These are phyloP conservation scores for Oxytropis ochrocephala DNA, from an alignment of 306 rosid genomes.

Conservation along the genomic window DNA sequence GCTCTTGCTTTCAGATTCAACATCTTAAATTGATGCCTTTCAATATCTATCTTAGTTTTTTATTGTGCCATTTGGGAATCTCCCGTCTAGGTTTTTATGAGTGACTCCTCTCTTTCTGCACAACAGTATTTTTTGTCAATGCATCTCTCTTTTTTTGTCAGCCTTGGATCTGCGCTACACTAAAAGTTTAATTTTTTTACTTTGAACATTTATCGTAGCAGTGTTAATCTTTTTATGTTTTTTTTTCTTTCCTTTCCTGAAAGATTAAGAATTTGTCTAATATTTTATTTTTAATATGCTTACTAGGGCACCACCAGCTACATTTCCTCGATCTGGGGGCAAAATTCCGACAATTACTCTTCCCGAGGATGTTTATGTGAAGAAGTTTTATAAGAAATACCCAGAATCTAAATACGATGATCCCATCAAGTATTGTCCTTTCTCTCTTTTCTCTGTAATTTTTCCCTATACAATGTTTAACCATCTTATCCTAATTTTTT, in stretches of 20 bases:
- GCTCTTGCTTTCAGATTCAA: not conserved
- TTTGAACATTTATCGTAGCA: not conserved
- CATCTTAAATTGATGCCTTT: not conserved
- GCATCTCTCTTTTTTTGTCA: not conserved
- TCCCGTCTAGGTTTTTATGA: not conserved
- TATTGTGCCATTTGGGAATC: not conserved
- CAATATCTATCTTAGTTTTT: not conserved
- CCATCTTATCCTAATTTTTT: not conserved
- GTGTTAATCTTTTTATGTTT: not conserved
- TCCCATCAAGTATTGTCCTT: conserved; percentile 52
- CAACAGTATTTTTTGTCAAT: not conserved
- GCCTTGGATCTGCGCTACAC: not conserved
- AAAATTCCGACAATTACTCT: conserved; percentile 61
- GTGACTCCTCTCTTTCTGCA: not conserved
- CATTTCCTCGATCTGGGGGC: conserved; percentile 60
- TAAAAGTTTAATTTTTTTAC: not conserved
- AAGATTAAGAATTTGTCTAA: not conserved
- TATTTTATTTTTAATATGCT: conserved; percentile 8
- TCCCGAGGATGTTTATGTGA: conserved; percentile 78
- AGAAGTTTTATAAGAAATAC: conserved; percentile 58
- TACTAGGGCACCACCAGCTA: conserved; percentile 74
- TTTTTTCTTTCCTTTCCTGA: not conserved
- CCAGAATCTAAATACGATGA: conserved; percentile 73
- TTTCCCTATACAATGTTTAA: not conserved
- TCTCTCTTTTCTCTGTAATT: conserved; percentile 10